Conservation (phyloP, 2,329 filamentous ascomycete species). For the Passalora sequoiae region DNA sequence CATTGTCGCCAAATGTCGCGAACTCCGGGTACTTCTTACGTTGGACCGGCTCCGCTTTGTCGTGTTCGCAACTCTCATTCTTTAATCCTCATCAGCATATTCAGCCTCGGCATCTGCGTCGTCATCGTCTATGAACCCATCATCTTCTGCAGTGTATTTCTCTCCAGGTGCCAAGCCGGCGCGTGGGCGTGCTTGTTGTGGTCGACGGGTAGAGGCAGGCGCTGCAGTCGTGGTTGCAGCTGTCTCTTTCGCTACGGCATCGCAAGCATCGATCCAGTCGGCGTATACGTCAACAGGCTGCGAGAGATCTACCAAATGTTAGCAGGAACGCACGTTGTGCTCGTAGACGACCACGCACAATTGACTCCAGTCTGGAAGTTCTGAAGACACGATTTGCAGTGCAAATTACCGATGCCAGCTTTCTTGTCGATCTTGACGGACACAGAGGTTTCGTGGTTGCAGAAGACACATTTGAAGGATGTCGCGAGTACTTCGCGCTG, state of each 20-base stretch:
- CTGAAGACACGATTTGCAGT: constrained; percentile 91
- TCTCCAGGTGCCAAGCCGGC: constrained; percentile 26
- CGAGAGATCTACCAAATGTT: constrained; percentile 64
- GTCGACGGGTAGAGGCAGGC: constrained; percentile 8
- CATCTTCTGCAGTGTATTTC: constrained; percentile 28
- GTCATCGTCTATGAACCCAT: constrained; percentile 35
- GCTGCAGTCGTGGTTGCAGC: constrained; percentile 25
- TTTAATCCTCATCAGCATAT: constrained; percentile 29
- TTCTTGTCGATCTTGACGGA: constrained; percentile 93
- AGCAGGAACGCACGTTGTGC: too few species aligned
- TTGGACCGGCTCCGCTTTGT: too few species aligned
- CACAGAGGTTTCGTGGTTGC: constrained; percentile 93
- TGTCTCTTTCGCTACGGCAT: constrained; percentile 61
- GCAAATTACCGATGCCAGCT: constrained; percentile 72
- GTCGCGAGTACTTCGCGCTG: constrained; percentile 65
- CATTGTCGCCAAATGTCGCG: too few species aligned
- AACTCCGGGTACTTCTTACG: too few species aligned
- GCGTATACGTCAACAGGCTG: constrained; percentile 92
- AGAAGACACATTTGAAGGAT: constrained; percentile 94
- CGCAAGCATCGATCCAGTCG: constrained; percentile 96
- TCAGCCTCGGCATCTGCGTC: constrained; percentile 33
- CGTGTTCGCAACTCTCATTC: too few species aligned
- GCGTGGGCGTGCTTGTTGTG: constrained; percentile 15
- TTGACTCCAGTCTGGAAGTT: constrained; percentile 90
- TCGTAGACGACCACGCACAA: constrained; percentile 52